Base-by-base conservation (phyloP, 371 early-diverging fungal species). In the Zychaea mexicana region DNA sequence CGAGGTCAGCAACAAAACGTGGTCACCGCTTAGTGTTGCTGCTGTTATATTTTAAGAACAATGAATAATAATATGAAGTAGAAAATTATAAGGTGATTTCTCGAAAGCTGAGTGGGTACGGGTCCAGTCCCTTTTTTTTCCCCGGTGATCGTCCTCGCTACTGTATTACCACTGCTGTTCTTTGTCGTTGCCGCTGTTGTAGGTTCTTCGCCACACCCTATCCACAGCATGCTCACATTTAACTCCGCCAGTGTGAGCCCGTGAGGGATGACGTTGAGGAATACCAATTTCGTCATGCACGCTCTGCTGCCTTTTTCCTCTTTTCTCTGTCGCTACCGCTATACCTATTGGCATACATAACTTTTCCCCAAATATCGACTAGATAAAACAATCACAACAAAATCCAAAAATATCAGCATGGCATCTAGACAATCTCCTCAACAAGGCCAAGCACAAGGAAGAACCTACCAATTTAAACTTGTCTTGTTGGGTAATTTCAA, bases 401-500 rank as follows among this genome's bases (percentile, higher is more conserved):
- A 17, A 19, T 19, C 22, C 26, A 19, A 38, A 17, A 24, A 52
- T 27, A 36, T 12, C 36, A 62, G 45, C 19, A 71, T 69, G 77
- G 68, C 73, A 33, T 54, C 70, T 55, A 76, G 69, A 75, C 76
- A 66, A 69, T 47, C 70, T 52, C 68, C 71, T 52, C 74, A 69
- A 62, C 65, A 64, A 55, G 65, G 57, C 52, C 62, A 62, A 55
- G 19, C 65, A 56, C 75, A 74, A 66, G 84, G 83, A 70, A 89
- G 85, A 61, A 82, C 87, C 56, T 89, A 84, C 66, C 88, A 88
- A 66, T 92, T 92, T 69, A 93, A 93, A 64, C 86, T 94, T 47
- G 94, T 94, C 19, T 77, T 94, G 56, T 76, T 94, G 62, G 93
- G 92, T 92, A 84, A 62, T 69, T 22, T 55, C 12, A n/a, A 24